Evolutionary conservation across 2,329 filamentous ascomycete species (phyloP).

Genomic region (Penicillium sp.): DNA sequence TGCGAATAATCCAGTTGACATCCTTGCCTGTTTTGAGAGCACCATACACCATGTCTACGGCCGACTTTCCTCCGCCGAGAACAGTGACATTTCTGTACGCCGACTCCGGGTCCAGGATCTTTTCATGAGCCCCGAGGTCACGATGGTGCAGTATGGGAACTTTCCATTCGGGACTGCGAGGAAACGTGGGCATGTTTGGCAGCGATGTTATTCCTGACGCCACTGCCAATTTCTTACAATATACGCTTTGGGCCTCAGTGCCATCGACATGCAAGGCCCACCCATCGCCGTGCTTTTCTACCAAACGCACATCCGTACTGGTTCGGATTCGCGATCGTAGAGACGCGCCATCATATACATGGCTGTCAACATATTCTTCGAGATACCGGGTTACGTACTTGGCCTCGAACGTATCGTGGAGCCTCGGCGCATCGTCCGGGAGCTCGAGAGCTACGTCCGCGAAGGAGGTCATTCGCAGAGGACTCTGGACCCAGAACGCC

Average conservation of each 20-base stretch:
- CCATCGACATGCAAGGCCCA: constrained; percentile 3
- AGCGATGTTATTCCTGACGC: constrained; percentile 4
- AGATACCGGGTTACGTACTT: constrained; percentile 5
- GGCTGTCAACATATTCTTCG: constrained; percentile 5
- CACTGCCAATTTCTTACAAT: constrained; percentile 3
- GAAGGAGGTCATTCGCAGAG: constrained; percentile 7
- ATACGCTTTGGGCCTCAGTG: neutral
- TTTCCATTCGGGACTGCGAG: neutral
- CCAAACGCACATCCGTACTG: constrained; percentile 1
- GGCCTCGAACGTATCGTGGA: constrained; percentile 3
- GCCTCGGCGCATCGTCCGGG: constrained; percentile 1
- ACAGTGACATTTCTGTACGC: constrained; percentile 7
- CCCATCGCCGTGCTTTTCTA: constrained; percentile 4
- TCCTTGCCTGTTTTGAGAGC: neutral
- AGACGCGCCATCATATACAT: constrained; percentile 4
- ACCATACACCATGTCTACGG: constrained; percentile 8
- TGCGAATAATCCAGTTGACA: constrained; percentile 9
- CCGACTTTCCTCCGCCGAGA: constrained; percentile 6
- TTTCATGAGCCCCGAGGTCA: constrained; percentile 1
- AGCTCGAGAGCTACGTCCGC: constrained; percentile 7
- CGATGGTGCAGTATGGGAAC: constrained; percentile 7
- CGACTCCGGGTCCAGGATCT: neutral
- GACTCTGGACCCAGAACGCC: constrained; percentile 10
- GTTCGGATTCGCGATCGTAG: neutral
- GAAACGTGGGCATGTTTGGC: constrained; percentile 7